Percentiles rank a stretch among this genome's conserved stretches.
phyloP scores from a whole-genome alignment of 139 green algal species.

The Medakamo hakoo region DNA sequence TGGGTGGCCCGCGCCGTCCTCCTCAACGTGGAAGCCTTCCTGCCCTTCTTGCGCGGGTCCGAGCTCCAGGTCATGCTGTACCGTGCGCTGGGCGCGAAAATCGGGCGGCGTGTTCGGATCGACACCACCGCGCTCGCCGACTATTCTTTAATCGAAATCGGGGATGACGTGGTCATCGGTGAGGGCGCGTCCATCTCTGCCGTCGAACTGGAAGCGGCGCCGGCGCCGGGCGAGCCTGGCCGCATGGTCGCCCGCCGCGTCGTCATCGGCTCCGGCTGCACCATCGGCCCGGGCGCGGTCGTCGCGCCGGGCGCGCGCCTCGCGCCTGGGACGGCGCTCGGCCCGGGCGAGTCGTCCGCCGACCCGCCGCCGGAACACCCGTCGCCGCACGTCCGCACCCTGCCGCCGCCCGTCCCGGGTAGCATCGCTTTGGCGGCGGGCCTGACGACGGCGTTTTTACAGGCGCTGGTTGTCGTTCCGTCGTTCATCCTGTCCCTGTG shows the following conservation, averaged over 20 bases:
- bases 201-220: background rate
- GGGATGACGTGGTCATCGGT: slow-evolving; percentile 5
- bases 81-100: slow-evolving; percentile 8
- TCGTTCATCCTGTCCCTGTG: too few species aligned
- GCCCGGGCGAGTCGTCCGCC: too few species aligned
- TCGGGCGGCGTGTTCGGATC: slow-evolving; percentile 1
- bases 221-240: background rate
- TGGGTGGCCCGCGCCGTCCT: slow-evolving; percentile 1
- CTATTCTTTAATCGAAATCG: slow-evolving; percentile 5
- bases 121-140: slow-evolving; percentile 3
- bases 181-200: slow-evolving; percentile 2
- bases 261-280: background rate
- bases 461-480: too few species aligned
- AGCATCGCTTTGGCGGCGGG: too few species aligned
- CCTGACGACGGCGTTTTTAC: too few species aligned
- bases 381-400: too few species aligned
- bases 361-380: too few species aligned
- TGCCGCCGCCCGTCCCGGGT: too few species aligned
- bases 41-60: background rate
- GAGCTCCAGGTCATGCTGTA: background rate
- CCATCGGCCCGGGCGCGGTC: slow-evolving; percentile 1
- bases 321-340: too few species aligned
- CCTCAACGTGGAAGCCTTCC: background rate
- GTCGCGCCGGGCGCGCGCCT: too few species aligned
- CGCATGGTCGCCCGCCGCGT: background rate